These are phyloP conservation scores for Trapa incisa DNA, from an alignment of 345 rosid genomes.

Conservation along the genomic window DNA sequence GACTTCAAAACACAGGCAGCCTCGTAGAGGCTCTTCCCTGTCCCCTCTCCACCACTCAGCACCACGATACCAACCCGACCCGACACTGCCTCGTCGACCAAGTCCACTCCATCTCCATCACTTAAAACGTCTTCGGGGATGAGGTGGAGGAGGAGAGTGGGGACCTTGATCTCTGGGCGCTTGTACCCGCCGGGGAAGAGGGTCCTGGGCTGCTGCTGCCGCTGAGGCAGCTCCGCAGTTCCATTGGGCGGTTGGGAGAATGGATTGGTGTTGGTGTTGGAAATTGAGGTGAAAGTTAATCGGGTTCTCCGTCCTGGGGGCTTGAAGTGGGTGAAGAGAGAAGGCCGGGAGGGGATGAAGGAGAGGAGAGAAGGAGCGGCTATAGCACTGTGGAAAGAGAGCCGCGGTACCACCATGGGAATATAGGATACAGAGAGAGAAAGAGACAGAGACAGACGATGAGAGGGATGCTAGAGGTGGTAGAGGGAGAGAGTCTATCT, in stretches of 20 bases:
- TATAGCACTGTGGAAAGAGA: conserved; percentile 14
- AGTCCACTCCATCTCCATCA: conserved; percentile 32
- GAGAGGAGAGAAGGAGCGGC: conserved; percentile 11
- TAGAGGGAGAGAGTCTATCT: neutral
- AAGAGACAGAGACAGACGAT: neutral
- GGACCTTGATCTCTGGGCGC: conserved; percentile 73
- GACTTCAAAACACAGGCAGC: conserved; percentile 83
- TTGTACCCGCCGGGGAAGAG: conserved; percentile 90
- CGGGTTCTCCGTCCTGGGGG: conserved; percentile 19
- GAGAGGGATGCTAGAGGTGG: neutral
- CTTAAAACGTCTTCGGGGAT: conserved; percentile 46
- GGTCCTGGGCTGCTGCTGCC: conserved; percentile 44
- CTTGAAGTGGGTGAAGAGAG: conserved; percentile 16
- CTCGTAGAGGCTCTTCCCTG: conserved; percentile 46
- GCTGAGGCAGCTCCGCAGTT: conserved; percentile 11
- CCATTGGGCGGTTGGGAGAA: neutral
- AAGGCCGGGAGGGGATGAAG: conserved; percentile 7
- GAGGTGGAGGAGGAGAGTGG: conserved; percentile 56
- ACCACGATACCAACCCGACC: conserved; percentile 64
- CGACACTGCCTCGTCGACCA: conserved; percentile 58
- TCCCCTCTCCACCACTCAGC: conserved; percentile 50
- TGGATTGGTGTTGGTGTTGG: conserved; percentile 17
- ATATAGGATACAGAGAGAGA: neutral
- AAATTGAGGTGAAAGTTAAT: conserved; percentile 22
- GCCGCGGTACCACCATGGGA: conserved; percentile 36